phyloP scores from a whole-genome alignment of 2,329 filamentous ascomycete species.

The Ilyonectria robusta region DNA sequence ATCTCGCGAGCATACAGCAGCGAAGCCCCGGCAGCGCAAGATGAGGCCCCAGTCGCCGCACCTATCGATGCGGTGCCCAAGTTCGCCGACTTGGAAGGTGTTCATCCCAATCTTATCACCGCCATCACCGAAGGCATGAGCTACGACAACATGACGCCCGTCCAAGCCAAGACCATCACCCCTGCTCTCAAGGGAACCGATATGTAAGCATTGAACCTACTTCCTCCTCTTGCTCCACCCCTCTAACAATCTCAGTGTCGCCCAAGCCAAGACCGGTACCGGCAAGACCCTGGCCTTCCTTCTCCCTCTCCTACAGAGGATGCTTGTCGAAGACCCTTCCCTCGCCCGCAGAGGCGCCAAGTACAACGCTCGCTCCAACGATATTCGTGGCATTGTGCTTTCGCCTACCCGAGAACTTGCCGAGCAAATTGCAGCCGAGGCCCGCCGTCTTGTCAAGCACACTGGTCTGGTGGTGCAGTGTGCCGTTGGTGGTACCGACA shows the following conservation, averaged over 20 bases:
- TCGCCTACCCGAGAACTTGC: slow-evolving; percentile 87
- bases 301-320: slow-evolving; percentile 85
- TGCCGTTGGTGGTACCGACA: slow-evolving; percentile 94
- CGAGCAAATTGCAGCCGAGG: slow-evolving; percentile 86
- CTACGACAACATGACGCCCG: slow-evolving; percentile 90
- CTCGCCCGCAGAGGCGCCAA: slow-evolving; percentile 65
- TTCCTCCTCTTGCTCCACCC: not conserved
- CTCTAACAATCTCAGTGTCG: slow-evolving; percentile 70
- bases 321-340: slow-evolving; percentile 74
- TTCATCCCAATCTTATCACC: slow-evolving; percentile 76
- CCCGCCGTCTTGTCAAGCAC: slow-evolving; percentile 73
- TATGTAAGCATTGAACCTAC: slow-evolving; percentile 72
- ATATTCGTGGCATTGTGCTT: slow-evolving; percentile 79
- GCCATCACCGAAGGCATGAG: slow-evolving; percentile 81
- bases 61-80: slow-evolving; percentile 49
- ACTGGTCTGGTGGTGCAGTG: slow-evolving; percentile 79
- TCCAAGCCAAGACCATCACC: slow-evolving; percentile 87
- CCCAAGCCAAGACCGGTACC: slow-evolving; percentile 96
- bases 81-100: slow-evolving; percentile 65
- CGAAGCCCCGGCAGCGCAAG: slow-evolving; percentile 52
- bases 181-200: slow-evolving; percentile 85
- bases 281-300: slow-evolving; percentile 97
- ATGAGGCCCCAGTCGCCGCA: slow-evolving; percentile 23
- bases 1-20: slow-evolving; percentile 57
- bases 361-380: slow-evolving; percentile 61